Percentiles rank a stretch among this genome's conserved stretches.
phyloP scores from a whole-genome alignment of 2,329 filamentous ascomycete genomes.

The Tolypocladium guangdongense region DNA sequence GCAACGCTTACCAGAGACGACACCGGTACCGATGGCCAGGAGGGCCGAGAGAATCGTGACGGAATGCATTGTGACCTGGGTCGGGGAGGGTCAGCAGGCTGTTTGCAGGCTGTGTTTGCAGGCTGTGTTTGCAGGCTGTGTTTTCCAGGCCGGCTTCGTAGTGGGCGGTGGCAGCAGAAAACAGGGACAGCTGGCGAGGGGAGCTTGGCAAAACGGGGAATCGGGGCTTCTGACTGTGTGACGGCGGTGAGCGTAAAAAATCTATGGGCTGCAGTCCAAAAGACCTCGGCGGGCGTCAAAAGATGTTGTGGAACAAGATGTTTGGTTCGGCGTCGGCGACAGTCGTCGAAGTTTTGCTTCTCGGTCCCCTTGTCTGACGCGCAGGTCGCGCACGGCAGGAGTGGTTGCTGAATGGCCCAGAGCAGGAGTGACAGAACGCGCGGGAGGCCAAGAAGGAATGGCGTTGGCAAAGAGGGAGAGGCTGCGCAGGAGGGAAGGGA shows the following conservation, averaged over 20 bases:
- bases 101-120: too few species aligned
- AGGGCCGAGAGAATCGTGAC: slow-evolving; percentile 33
- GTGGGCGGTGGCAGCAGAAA: not conserved
- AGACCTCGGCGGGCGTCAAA: slow-evolving; percentile 9
- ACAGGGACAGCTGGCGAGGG: not conserved
- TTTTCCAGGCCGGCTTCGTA: not conserved
- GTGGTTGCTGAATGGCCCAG: not conserved
- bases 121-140: slow-evolving; percentile 2
- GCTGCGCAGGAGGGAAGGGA: not conserved
- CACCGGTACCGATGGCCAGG: slow-evolving; percentile 28
- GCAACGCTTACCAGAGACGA: slow-evolving; percentile 30
- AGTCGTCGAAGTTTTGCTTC: not conserved
- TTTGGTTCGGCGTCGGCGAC: not conserved
- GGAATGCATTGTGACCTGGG: slow-evolving; percentile 34
- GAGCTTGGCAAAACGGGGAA: not conserved
- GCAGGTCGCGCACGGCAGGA: slow-evolving; percentile 2
- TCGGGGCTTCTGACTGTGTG: slow-evolving; percentile 7
- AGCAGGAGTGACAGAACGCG: not conserved
- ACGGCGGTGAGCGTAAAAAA: slow-evolving; percentile 5
- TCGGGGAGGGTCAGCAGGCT: slow-evolving; percentile 7
- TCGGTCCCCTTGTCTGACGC: not conserved
- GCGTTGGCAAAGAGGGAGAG: slow-evolving; percentile 9
- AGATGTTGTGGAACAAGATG: slow-evolving; percentile 10
- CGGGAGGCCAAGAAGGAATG: not conserved
- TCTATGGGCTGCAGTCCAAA: slow-evolving; percentile 13